Percentiles rank a stretch among this genome's conserved stretches.
Conservation (phyloP, 768 basidiomycete species). For the Lactifluus echinatus region DNA sequence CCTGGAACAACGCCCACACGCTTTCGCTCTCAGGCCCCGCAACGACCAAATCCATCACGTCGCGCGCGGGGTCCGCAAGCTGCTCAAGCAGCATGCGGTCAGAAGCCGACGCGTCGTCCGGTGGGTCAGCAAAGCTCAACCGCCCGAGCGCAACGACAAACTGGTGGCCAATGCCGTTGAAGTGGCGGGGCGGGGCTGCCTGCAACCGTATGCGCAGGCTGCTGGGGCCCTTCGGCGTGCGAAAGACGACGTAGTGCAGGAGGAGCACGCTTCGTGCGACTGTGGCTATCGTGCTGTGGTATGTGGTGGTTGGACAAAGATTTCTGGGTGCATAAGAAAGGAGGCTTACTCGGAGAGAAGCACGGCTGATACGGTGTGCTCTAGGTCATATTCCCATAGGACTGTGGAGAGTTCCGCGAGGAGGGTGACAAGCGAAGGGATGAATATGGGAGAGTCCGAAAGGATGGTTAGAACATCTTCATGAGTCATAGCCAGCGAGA, state of each 20-base stretch:
- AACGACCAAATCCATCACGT: constrained; percentile 27
- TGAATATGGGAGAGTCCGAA: constrained; percentile 42
- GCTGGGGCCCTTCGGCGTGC: constrained; percentile 26
- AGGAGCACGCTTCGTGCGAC: constrained; percentile 49
- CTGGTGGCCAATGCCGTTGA: constrained; percentile 56
- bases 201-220: constrained; percentile 54
- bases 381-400: constrained; percentile 60
- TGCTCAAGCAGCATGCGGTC: constrained; percentile 22
- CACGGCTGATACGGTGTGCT: constrained; percentile 31
- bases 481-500: constrained; percentile 33
- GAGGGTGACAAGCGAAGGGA: constrained; percentile 57
- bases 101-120: constrained; percentile 20
- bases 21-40: constrained; percentile 27
- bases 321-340: too few relatives aligned
- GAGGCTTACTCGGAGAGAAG: constrained; percentile 35
- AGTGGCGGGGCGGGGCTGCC: constrained; percentile 42
- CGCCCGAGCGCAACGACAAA: constrained; percentile 74
- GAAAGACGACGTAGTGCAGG: constrained; percentile 55
- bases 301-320: too few relatives aligned
- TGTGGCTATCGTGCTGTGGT: constrained; percentile 39
- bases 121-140: constrained; percentile 49
- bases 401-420: constrained; percentile 43
- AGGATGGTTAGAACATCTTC: constrained; percentile 32
- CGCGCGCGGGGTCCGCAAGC: constrained; percentile 23
- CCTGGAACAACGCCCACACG: constrained; percentile 28